Base-by-base conservation (phyloP, 192 early-diverging fungal species). In the Coemansia erecta region DNA sequence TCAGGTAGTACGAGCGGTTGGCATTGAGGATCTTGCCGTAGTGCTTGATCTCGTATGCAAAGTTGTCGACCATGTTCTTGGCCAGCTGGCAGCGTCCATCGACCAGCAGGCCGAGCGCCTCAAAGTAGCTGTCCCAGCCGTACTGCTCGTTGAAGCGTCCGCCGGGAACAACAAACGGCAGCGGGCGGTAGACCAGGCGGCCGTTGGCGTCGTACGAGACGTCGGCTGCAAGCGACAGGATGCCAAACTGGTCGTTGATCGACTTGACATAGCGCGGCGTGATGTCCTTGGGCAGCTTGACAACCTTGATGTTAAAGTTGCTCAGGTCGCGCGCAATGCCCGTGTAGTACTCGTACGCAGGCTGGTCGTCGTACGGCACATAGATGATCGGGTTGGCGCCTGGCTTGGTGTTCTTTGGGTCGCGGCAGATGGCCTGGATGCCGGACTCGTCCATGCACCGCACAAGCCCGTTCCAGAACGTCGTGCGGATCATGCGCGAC, bases 121-220 rank as follows among this genome's bases (percentile, higher is more conserved):
- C 94, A 82, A 97, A 97, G 72, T 96, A 96, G 49, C 85, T 88
- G 72, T 99, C 97, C 97, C 97, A 99, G 0, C 94, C 95, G 72
- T 99, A 99, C 89, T 95, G 96, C 76, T 99, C 97, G 70, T 98
- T 99, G 82, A 98, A 99, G 10, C 97, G 86, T 15, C 97, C 97
- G 13, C 97, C 97, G 0, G 95, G 97, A 0, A 99, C 96, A 14
- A 97, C 92, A 68, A 99, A 99, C 0, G 94, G 93, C 18, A 94
- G 86, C 33, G 90, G 90, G n/a, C 73, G 72, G 48, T 88, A 73
- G 3, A 74, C 83, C 11, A 76, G 65, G 9, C 78, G 59, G 1
- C 82, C 84, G 21, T 76, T 63, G 42, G 73, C 81, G 45, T 85
- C 84, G 33, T 76, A 41, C 14, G 70, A 57, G 35, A 80, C 71